phyloP scores from a whole-genome alignment of 805 yeast species.

The Kluyveromyces aestuarii region DNA sequence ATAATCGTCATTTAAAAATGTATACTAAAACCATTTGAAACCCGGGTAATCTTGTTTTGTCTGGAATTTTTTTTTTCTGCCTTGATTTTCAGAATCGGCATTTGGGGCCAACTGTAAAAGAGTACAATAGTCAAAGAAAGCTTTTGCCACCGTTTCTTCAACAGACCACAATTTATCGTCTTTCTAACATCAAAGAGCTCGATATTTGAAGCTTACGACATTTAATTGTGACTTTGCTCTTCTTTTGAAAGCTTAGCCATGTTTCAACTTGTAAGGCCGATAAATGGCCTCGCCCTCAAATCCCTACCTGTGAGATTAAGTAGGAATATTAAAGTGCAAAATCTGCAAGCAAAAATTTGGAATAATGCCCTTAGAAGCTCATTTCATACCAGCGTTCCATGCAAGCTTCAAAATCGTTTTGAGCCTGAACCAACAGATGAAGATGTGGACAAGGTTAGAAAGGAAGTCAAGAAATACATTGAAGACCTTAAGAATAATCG shows the following conservation, averaged over 20 bases:
- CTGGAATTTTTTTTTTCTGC: no score
- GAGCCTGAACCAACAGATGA: constrained; percentile 16
- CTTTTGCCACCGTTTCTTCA: neutral
- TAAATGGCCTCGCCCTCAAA: neutral
- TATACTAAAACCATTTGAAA: neutral
- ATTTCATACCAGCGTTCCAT: neutral
- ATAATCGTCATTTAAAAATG: neutral
- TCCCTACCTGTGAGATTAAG: neutral
- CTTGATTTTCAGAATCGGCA: neutral
- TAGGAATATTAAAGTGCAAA: neutral
- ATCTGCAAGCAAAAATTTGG: neutral
- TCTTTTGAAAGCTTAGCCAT: neutral
- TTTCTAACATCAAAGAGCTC: neutral
- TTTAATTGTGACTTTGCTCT: neutral
- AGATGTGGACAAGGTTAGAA: constrained; percentile 16
- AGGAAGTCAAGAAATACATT: constrained; percentile 18
- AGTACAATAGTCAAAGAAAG: neutral
- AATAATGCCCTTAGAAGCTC: neutral
- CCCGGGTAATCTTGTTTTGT: neutral
- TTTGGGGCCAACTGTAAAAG: neutral
- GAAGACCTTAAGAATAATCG: constrained; percentile 12
- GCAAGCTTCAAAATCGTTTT: neutral
- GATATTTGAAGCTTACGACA: neutral
- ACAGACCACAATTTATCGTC: neutral
- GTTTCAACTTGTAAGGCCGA: neutral